phyloP scores from a whole-genome alignment of 306 rosid genomes.

The Malus sylvestris region DNA sequence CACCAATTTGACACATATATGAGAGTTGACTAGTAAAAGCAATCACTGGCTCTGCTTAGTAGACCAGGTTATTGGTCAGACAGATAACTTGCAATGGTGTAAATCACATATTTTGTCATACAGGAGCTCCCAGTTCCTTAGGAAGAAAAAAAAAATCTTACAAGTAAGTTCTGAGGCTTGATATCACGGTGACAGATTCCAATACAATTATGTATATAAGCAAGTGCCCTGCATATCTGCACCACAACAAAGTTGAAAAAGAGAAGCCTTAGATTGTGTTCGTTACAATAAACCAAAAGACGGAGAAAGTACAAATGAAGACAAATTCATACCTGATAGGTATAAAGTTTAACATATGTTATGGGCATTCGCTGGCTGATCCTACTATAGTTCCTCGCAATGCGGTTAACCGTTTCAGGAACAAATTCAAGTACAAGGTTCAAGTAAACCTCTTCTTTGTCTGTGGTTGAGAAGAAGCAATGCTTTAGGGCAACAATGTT shows the following conservation, averaged over 20 bases:
- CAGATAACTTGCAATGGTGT: not conserved
- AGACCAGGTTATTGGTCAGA: not conserved
- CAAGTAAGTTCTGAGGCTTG: constrained; percentile 97
- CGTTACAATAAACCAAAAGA: not conserved
- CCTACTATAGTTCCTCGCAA: constrained; percentile 85
- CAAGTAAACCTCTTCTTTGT: constrained; percentile 88
- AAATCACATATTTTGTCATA: not conserved
- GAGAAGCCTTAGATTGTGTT: not conserved
- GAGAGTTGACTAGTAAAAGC: not conserved
- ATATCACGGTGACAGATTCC: constrained; percentile 98
- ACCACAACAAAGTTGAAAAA: constrained; percentile 8
- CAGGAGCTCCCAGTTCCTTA: not conserved
- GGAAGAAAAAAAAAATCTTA: constrained; percentile 31
- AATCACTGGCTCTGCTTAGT: not conserved
- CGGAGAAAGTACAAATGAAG: not conserved
- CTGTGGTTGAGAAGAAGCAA: constrained; percentile 86
- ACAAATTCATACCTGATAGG: constrained; percentile 64
- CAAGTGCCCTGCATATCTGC: constrained; percentile 98
- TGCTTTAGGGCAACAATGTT: constrained; percentile 85
- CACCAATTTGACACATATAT: not conserved
- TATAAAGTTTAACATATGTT: constrained; percentile 86
- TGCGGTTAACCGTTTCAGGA: constrained; percentile 86
- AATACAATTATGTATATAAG: constrained; percentile 90
- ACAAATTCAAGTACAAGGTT: constrained; percentile 96
- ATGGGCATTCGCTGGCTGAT: constrained; percentile 92